Conservation (phyloP, 140 eudicot genomes). For the Cichorium intybus region DNA sequence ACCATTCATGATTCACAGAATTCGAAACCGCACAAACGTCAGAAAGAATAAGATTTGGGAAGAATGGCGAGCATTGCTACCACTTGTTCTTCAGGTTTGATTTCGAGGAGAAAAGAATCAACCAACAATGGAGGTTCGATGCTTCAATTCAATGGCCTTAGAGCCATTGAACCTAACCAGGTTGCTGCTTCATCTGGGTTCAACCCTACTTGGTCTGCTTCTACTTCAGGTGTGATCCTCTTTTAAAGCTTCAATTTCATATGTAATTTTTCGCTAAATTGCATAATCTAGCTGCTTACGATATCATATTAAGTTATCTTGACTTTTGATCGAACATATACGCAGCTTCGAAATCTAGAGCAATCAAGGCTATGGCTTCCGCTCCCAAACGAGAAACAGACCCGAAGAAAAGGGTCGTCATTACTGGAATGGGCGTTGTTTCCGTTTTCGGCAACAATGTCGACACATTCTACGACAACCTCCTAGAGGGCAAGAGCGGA, state of each 20-base stretch:
- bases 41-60: conserved; percentile 1
- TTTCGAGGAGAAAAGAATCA: conserved; percentile 36
- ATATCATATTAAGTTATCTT: not conserved
- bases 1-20: conserved; percentile 8
- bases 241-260: not conserved
- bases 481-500: conserved; percentile 71
- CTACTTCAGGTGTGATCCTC: conserved; percentile 43
- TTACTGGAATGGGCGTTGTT: conserved; percentile 83
- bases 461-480: conserved; percentile 61
- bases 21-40: no score
- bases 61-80: conserved; percentile 42
- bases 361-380: conserved; percentile 58
- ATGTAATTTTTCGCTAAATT: not conserved
- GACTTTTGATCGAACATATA: not conserved
- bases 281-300: not conserved
- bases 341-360: conserved; percentile 44
- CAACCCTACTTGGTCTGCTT: conserved; percentile 27
- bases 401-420: conserved; percentile 77
- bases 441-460: conserved; percentile 71
- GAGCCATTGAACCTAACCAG: conserved; percentile 27
- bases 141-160: conserved; percentile 52
- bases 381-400: conserved; percentile 86
- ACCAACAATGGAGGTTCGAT: conserved; percentile 33
- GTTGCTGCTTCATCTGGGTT: conserved; percentile 25
- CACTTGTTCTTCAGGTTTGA: conserved; percentile 53